Evolutionary conservation across 106 monocot genomes (phyloP), one percentile per base, ranked within the genome.

Genomic region (Acorus gramineus): DNA sequence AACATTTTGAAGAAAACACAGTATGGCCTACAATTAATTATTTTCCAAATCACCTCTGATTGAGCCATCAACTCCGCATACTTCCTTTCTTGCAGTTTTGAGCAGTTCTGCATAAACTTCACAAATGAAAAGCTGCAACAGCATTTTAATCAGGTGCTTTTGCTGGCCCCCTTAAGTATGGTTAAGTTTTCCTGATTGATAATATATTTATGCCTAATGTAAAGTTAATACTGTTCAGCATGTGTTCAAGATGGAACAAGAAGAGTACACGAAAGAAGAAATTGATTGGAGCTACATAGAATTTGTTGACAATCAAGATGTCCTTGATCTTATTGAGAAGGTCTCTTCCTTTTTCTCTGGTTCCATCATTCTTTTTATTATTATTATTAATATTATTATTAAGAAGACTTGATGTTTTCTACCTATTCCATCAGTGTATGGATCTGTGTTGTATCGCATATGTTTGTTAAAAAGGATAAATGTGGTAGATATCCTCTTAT

Each of bases 211-310:
- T 28, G 28, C 28, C 28, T 28, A 28, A n/a, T 55, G 2, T 74
- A 2, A 66, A 55, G 61, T 11, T 68, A 69, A 28, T 69, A 52
- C 60, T 77, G 56, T 79, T 46, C 80, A 89, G 84, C 89, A 89
- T 59, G 89, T 89, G 56, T 89, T 89, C 71, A 89, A 89, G 71
- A 84, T 89, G 89, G 89, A 89, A 46, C 89, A 89, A 76, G 89
- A 89, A 58, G 89, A 89, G 62, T 96, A 96, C 58, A 91, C 96
- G 42, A 96, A 91, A 77, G 96, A 96, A 69, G 65, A 82, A 56
- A 96, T 96, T 73, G 83, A 96, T 64, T 96, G 96, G 96, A 96
- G 96, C 68, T 96, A 96, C 76, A 96, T 96, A 64, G 96, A 96
- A 71, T 96, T 91, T 78, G 82, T 96, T 69, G 96, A 96, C 77